phyloP scores from a whole-genome alignment of 2,329 filamentous ascomycete genomes.

The Ophioceras dolichostomum region DNA sequence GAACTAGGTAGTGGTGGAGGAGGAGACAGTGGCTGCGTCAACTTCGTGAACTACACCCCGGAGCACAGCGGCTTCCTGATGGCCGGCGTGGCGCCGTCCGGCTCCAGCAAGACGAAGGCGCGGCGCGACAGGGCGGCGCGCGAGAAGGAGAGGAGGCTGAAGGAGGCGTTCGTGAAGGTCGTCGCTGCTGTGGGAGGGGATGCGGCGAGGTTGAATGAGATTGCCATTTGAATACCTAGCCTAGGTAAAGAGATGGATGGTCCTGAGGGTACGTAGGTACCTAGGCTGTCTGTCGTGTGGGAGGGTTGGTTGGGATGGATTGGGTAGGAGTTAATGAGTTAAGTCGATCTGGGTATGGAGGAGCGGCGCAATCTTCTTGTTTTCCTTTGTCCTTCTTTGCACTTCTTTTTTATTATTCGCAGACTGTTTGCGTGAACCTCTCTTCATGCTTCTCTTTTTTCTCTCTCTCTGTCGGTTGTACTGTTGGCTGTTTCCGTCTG shows the following conservation, averaged over 20 bases:
- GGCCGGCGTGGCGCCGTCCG: slow-evolving; percentile 81
- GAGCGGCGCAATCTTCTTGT: no score
- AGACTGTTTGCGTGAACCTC: no score
- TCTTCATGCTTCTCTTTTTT: neutral
- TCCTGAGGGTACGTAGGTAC: no score
- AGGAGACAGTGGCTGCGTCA: slow-evolving; percentile 23
- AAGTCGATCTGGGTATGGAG: no score
- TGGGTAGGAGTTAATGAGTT: no score
- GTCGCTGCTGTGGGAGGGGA: slow-evolving; percentile 62
- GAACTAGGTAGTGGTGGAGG: slow-evolving; percentile 8
- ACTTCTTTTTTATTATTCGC: slow-evolving; percentile 1
- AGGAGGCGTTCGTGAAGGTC: slow-evolving; percentile 55
- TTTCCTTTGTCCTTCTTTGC: neutral
- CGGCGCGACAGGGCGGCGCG: slow-evolving; percentile 75
- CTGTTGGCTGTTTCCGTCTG: no score
- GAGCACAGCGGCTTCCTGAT: slow-evolving; percentile 68
- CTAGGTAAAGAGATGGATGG: no score
- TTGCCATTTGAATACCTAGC: slow-evolving; percentile 1
- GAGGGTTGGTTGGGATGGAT: no score
- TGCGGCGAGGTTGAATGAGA: slow-evolving; percentile 25
- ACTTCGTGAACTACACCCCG: slow-evolving; percentile 87
- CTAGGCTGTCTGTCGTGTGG: no score
- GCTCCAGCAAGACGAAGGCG: slow-evolving; percentile 90
- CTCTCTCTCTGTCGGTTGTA: slow-evolving; percentile 2
- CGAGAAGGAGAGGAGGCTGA: slow-evolving; percentile 54